Base-by-base conservation (phyloP, 495 filamentous ascomycete genomes). In the Daldinia childiae region DNA sequence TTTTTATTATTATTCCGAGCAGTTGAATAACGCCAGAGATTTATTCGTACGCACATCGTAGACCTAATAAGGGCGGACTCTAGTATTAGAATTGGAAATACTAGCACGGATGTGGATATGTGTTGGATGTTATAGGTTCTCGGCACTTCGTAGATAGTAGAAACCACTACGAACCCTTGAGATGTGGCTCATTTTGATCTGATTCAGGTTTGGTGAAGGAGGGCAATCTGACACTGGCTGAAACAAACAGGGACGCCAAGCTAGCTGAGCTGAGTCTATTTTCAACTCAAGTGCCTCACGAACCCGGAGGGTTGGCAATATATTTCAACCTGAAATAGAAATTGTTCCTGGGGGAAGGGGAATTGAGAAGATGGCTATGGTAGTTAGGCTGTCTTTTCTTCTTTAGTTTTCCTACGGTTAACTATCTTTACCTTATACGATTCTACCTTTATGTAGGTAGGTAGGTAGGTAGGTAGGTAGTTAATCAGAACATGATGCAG, bases 231-330 rank as follows among this genome's bases (percentile, higher is more conserved):
- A 68, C 59, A 73, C 64, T 50, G 58, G 30, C 65, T 73, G 65
- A 73, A 73, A 68, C 70, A 54, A 66, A 24, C 21, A 62, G 45
- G 60, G 65, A 73, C 51, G 50, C 45, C 56, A 59, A 62, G 48
- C 41, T 29, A 66, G 58, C 63, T 58, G 68, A 66, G 58, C 58
- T 58, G 68, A 58, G 30, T 66, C 62, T 66, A 71, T 71, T 71
- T 71, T 71, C 68, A 58, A 66, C 26, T 36, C 55, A 15, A 17
- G 57, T 39, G 11, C 24, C 43, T 55, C 57, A 27, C 17, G 43
- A 58, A 64, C 50, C 27, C 19, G 34, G 17, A 38, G 3, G 32
- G 55, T 55, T 52, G 27, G 21, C 45, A 69, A 14, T 32, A 36
- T 3, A 55, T 45, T 8, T 48, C 32, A 43, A 19, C 55, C 61